phyloP scores from a whole-genome alignment of 352 stramenopile species.

The Pythium chondricola region DNA sequence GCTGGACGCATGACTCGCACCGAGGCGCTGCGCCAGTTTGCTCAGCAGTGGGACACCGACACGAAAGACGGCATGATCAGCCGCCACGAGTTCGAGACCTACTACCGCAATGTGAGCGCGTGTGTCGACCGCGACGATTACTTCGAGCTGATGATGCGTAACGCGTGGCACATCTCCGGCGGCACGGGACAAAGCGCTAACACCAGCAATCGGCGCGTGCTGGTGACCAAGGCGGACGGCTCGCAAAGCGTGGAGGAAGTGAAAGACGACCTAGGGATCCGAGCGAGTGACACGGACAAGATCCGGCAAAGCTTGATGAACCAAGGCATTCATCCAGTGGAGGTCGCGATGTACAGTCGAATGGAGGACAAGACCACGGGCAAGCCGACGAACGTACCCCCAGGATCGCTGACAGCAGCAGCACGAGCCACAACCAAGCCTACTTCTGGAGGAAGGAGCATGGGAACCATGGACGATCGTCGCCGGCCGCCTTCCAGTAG shows the following conservation, averaged over 20 bases:
- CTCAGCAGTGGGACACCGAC: conserved; percentile 31
- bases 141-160: conserved; percentile 82
- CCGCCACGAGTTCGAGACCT: conserved; percentile 35
- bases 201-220: conserved; percentile 55
- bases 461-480: background rate
- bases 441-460: background rate
- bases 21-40: conserved; percentile 30
- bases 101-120: conserved; percentile 73
- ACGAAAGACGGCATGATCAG: conserved; percentile 32
- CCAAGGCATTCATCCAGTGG: conserved; percentile 24
- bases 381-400: conserved; percentile 3
- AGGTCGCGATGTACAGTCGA: conserved; percentile 8
- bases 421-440: background rate
- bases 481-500: background rate
- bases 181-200: conserved; percentile 56
- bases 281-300: conserved; percentile 18
- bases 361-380: conserved; percentile 21
- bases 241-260: conserved; percentile 39
- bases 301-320: conserved; percentile 37
- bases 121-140: conserved; percentile 79
- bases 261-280: conserved; percentile 38
- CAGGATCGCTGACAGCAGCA: background rate
- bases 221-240: conserved; percentile 49
- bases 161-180: conserved; percentile 76
- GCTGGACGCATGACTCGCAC: conserved; percentile 26